These are phyloP conservation scores for Clarireedia sp. DNA, from an alignment of 2,329 filamentous ascomycete genomes.

Conservation along the genomic window DNA sequence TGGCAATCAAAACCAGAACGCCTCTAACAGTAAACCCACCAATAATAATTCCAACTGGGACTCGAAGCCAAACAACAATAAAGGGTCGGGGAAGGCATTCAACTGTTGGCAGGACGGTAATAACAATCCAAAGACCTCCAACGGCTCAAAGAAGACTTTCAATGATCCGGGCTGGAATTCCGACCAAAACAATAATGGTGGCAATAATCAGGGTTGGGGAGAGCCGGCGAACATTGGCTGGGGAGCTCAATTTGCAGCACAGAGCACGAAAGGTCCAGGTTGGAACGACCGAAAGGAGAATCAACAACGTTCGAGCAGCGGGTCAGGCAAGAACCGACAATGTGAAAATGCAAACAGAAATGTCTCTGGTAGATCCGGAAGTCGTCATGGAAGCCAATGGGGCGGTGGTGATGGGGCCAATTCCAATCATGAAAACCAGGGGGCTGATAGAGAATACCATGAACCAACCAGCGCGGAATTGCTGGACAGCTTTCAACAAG, in stretches of 20 bases:
- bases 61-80: not conserved
- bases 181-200: not conserved
- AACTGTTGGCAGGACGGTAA: not conserved
- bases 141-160: not conserved
- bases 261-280: constrained; percentile 3
- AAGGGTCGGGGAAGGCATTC: not conserved
- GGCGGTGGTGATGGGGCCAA: not conserved
- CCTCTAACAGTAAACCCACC: not conserved
- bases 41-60: constrained; percentile 5
- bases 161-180: not conserved
- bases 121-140: not conserved
- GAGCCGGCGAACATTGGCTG: too few relatives aligned
- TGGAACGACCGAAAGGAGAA: constrained; percentile 4
- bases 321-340: not conserved
- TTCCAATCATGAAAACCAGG: not conserved
- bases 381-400: not conserved
- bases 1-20: not conserved
- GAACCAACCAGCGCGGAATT: constrained; percentile 1
- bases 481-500: not conserved
- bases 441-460: not conserved
- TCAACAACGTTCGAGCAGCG: not conserved
- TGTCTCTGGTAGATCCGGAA: not conserved
- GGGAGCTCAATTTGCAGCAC: not conserved
- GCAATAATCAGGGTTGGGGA: not conserved
- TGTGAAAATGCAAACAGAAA: not conserved